These are phyloP conservation scores for Pseudozyma sp. DNA, from an alignment of 1,284 basidiomycete species.

Conservation along the genomic window DNA sequence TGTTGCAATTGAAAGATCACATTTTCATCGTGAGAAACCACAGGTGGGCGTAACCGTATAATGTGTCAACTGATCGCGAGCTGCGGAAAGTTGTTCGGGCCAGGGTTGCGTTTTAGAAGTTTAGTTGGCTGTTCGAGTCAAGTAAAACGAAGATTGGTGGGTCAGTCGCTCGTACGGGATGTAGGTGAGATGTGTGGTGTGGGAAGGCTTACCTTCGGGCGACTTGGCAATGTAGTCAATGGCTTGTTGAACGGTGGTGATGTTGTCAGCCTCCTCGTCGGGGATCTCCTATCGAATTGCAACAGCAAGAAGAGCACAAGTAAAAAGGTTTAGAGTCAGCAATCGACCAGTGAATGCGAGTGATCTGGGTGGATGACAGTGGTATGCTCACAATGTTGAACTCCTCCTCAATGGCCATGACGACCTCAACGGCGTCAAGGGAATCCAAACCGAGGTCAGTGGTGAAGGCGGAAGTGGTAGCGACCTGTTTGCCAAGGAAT, in stretches of 20 bases:
- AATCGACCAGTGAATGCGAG: no score
- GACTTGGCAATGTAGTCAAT: constrained; percentile 98
- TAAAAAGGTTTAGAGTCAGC: no score
- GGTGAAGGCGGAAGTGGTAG: constrained; percentile 80
- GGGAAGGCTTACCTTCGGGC: constrained; percentile 75
- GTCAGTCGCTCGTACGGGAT: neutral
- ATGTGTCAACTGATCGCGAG: no score
- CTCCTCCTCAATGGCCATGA: constrained; percentile 99
- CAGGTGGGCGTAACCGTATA: no score
- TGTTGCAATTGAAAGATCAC: constrained; percentile 1
- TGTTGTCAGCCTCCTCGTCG: constrained; percentile 97
- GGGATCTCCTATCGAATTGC: constrained; percentile 83
- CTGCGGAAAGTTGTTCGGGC: neutral
- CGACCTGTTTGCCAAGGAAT: constrained; percentile 75
- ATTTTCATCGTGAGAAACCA: neutral
- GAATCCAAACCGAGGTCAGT: constrained; percentile 94
- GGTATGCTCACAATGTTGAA: constrained; percentile 67
- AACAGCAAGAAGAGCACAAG: no score
- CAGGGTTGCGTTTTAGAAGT: constrained; percentile 1
- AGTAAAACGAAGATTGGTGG: neutral
- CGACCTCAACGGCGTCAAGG: constrained; percentile 96
- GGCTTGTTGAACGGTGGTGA: constrained; percentile 92
- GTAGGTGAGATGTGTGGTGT: neutral
- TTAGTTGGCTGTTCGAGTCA: constrained; percentile 2
- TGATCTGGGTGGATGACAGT: no score